These are phyloP conservation scores for Barnettozyma pratensis DNA, from an alignment of 805 yeast species.

Conservation along the genomic window DNA sequence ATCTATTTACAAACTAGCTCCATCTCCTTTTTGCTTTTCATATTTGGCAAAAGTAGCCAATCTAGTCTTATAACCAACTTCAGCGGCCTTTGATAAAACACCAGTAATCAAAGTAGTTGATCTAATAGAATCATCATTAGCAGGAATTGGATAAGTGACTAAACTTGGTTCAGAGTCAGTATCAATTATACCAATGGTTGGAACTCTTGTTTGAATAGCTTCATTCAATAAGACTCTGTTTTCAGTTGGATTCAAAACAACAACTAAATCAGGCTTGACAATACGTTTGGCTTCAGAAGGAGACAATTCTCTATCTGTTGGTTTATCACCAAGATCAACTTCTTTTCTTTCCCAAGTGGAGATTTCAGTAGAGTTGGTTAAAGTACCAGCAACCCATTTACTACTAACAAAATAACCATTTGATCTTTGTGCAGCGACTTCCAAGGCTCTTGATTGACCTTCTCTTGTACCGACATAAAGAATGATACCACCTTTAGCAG, in stretches of 20 bases:
- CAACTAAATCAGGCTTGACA: conserved; percentile 84
- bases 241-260: conserved; percentile 82
- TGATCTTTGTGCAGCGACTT: conserved; percentile 71
- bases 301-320: conserved; percentile 55
- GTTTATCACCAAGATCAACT: conserved; percentile 66
- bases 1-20: conserved; percentile 9
- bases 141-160: conserved; percentile 93
- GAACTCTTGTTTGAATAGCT: conserved; percentile 76
- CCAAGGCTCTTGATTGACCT: conserved; percentile 70
- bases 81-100: conserved; percentile 79
- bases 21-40: neutral
- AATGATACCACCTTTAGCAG: conserved; percentile 79
- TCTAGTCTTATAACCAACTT: conserved; percentile 53
- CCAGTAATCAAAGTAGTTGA: conserved; percentile 78
- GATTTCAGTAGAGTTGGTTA: conserved; percentile 77
- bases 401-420: conserved; percentile 77
- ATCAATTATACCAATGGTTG: conserved; percentile 91
- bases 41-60: conserved; percentile 12
- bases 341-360: conserved; percentile 62
- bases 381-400: conserved; percentile 93
- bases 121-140: conserved; percentile 88
- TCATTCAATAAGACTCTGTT: conserved; percentile 76
- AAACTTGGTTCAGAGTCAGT: conserved; percentile 88
- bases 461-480: conserved; percentile 80
- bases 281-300: conserved; percentile 45